Evolutionary conservation across 306 rosid genomes (phyloP).

Genomic region (Quercus dentata): DNA sequence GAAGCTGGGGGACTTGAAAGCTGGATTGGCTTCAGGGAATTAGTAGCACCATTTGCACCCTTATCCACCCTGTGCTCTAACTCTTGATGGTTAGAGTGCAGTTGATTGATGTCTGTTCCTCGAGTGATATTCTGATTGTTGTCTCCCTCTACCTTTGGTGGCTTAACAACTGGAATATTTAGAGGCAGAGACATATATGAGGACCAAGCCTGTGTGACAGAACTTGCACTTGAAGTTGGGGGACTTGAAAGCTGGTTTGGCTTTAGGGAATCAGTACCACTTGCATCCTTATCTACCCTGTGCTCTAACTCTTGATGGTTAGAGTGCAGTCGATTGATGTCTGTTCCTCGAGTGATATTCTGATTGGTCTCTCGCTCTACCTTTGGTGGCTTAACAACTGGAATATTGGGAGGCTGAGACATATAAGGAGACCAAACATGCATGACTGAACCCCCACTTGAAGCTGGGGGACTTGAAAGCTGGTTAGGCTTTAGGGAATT

Average conservation of each 20-base stretch:
- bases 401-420: constrained; percentile 38
- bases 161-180: constrained; percentile 32
- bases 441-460: constrained; percentile 37
- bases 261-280: constrained; percentile 12
- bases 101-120: constrained; percentile 55
- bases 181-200: constrained; percentile 40
- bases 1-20: constrained; percentile 39
- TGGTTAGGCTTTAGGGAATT: constrained; percentile 37
- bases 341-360: constrained; percentile 49
- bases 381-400: constrained; percentile 35
- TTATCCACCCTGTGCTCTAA: constrained; percentile 43
- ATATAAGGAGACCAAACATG: constrained; percentile 40
- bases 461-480: constrained; percentile 37
- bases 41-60: constrained; percentile 29
- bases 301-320: constrained; percentile 44
- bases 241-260: constrained; percentile 46
- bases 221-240: constrained; percentile 33
- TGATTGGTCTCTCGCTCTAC: constrained; percentile 24
- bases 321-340: constrained; percentile 35
- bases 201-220: constrained; percentile 34
- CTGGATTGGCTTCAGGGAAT: constrained; percentile 37
- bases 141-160: constrained; percentile 30
- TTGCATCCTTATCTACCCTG: constrained; percentile 10
- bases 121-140: constrained; percentile 35
- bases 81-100: constrained; percentile 31